Evolutionary conservation across 1,284 basidiomycete species (phyloP), one percentile per base, ranked within the genome.

Genomic region (Quambalaria eucalypti): DNA sequence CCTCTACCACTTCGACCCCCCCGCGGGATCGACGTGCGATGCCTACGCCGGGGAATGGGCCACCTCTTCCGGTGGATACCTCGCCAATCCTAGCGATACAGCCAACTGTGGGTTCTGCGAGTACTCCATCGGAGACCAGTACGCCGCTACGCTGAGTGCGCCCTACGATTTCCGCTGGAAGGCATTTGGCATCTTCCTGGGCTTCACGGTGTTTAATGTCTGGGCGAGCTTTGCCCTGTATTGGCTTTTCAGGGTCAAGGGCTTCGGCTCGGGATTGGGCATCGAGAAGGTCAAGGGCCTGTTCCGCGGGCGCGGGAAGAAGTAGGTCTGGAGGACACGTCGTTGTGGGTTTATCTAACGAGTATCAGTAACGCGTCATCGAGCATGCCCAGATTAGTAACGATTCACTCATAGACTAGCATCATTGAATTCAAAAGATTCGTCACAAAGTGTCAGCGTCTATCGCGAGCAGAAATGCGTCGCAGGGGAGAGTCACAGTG

Each of bases 111-210:
- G 52, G 25, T 65, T 60, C 52, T 68, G 65, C 50, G 64, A 62
- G 54, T 68, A 60, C 55, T 25, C 40, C 26, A 52, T 57, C 2
- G 65, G 65, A 21, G 65, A 65, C 28, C 59, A 66, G 44, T 69
- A 61, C 36, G 61, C 62, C 2, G 51, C 51, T 4, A 58, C 55
- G 4, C 48, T 68, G 6, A 59, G 55, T 12, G 59, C 65, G 3
- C 54, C 59, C 3, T 69, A 62, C 60, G 51, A 19, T 16, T 69
- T 68, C 62, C 44, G 65, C 2, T 69, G 67, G 67, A 59, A 60
- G 26, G 55, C 53, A 31, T 63, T 59, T 1, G 67, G 61, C 14
- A 68, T 69, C 36, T 56, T 69, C 1, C 50, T 62, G 2, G 64
- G 57, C 4, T 69, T 61, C 44, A 56, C 53, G 7, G 48, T 68